Evolutionary conservation across 352 stramenopile genomes (phyloP).

Genomic region (Phytophthora pisi): DNA sequence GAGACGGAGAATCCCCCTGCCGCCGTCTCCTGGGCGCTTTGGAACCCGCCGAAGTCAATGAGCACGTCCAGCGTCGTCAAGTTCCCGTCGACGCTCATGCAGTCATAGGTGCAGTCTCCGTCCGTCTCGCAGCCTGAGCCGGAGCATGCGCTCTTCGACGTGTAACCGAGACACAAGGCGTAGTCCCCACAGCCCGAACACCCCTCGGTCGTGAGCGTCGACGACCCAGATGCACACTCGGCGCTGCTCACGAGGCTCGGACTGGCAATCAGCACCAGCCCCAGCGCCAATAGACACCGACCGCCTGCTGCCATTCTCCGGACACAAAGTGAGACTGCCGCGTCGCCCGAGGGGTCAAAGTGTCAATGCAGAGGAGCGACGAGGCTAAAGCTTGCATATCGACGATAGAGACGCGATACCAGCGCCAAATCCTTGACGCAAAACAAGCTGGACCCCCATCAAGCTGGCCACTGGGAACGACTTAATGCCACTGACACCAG

Average conservation of each 20-base stretch:
- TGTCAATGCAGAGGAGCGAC: slow-evolving; percentile 28
- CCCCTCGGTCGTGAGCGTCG: slow-evolving; percentile 31
- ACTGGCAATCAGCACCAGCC: slow-evolving; percentile 7
- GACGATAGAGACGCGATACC: slow-evolving; percentile 1
- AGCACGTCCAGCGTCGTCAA: slow-evolving; percentile 27
- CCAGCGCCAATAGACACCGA: slow-evolving; percentile 9
- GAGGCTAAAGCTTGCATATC: background rate
- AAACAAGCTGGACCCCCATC: slow-evolving; percentile 25
- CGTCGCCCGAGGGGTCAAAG: background rate
- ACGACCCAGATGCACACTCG: slow-evolving; percentile 27
- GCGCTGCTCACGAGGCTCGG: slow-evolving; percentile 8
- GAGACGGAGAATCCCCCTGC: slow-evolving; percentile 13
- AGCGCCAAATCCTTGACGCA: slow-evolving; percentile 31
- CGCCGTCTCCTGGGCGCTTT: slow-evolving; percentile 36
- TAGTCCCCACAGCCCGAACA: slow-evolving; percentile 31
- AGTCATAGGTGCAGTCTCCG: slow-evolving; percentile 38
- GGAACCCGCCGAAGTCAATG: slow-evolving; percentile 35
- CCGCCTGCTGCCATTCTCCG: slow-evolving; percentile 11
- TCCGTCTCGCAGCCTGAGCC: slow-evolving; percentile 36
- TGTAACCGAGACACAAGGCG: slow-evolving; percentile 36
- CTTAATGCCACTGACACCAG: slow-evolving; percentile 18
- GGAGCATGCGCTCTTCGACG: slow-evolving; percentile 25
- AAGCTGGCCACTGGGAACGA: slow-evolving; percentile 17
- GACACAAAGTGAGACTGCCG: slow-evolving; percentile 17
- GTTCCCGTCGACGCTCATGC: slow-evolving; percentile 28